Percentiles rank a stretch among this genome's conserved stretches.
phyloP scores from a whole-genome alignment of 208 protist genomes.

The Leishmania aethiopica region DNA sequence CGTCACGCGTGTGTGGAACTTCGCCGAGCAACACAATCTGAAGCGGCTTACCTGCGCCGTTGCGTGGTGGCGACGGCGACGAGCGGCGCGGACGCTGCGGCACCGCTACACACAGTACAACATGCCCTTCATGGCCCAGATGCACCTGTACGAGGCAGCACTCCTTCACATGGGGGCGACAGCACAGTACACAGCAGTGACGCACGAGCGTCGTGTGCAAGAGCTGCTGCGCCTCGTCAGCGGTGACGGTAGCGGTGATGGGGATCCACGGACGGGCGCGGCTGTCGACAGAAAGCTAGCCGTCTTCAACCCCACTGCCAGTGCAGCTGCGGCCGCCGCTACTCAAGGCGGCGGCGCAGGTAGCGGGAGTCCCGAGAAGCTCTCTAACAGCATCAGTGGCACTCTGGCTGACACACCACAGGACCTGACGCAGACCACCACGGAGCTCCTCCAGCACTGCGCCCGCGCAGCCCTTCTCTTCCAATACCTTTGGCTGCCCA shows the following conservation, averaged over 20 bases:
- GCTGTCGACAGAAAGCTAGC: background rate
- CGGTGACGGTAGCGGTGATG: background rate
- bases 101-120: conserved; percentile 70
- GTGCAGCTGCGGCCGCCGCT: background rate
- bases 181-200: conserved; percentile 4
- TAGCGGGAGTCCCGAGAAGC: background rate
- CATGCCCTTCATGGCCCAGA: conserved; percentile 57
- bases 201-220: conserved; percentile 10
- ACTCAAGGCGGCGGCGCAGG: background rate
- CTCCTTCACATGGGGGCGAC: conserved; percentile 38
- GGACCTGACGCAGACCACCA: conserved; percentile 1
- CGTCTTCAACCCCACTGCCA: background rate
- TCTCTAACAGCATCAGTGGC: background rate
- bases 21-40: conserved; percentile 70
- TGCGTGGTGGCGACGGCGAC: conserved; percentile 64
- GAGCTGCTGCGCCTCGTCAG: conserved; percentile 22
- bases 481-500: conserved; percentile 25
- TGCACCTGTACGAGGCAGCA: conserved; percentile 53
- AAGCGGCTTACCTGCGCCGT: conserved; percentile 70
- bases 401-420: background rate
- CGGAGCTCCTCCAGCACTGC: conserved; percentile 30
- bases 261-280: background rate
- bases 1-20: conserved; percentile 44
- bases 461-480: conserved; percentile 23
- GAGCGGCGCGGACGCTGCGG: conserved; percentile 46